phyloP scores from a whole-genome alignment of 257 asterid genomes.

The Petunia secreta region DNA sequence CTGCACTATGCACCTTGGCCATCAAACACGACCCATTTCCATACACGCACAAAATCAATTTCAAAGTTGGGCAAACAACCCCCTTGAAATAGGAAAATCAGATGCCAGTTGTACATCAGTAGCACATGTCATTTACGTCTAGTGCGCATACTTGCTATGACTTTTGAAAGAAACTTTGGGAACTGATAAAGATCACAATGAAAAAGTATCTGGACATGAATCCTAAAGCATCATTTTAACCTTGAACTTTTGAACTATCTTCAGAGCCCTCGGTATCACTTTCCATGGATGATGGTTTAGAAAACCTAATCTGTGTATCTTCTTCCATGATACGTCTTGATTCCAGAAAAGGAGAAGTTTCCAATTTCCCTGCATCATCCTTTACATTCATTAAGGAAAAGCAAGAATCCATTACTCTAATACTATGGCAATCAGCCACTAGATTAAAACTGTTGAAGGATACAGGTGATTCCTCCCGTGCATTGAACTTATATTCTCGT shows the following conservation, averaged over 20 bases:
- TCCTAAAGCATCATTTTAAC: constrained; percentile 36
- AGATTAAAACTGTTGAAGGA: constrained; percentile 47
- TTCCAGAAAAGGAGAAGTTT: constrained; percentile 43
- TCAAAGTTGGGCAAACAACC: not conserved
- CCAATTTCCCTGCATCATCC: constrained; percentile 50
- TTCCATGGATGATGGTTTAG: constrained; percentile 47
- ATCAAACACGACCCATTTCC: constrained; percentile 3
- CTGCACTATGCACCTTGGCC: not conserved
- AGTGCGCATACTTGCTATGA: not conserved
- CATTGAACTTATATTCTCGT: constrained; percentile 45
- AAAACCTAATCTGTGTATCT: constrained; percentile 46
- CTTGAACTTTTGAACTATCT: constrained; percentile 56
- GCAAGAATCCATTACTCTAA: constrained; percentile 30
- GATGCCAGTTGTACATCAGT: constrained; percentile 12
- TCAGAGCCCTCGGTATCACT: constrained; percentile 54
- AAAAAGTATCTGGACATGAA: constrained; percentile 10
- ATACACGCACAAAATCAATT: not conserved
- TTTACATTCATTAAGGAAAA: constrained; percentile 49
- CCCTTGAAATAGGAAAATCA: not conserved
- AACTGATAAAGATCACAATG: not conserved
- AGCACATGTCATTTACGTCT: constrained; percentile 7
- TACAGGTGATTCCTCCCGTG: constrained; percentile 52
- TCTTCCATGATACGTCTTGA: constrained; percentile 46
- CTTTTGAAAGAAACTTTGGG: constrained; percentile 12
- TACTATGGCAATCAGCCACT: constrained; percentile 23